Evolutionary conservation across 2,329 filamentous ascomycete species (phyloP).

Genomic region (Aspergillus sp.): DNA sequence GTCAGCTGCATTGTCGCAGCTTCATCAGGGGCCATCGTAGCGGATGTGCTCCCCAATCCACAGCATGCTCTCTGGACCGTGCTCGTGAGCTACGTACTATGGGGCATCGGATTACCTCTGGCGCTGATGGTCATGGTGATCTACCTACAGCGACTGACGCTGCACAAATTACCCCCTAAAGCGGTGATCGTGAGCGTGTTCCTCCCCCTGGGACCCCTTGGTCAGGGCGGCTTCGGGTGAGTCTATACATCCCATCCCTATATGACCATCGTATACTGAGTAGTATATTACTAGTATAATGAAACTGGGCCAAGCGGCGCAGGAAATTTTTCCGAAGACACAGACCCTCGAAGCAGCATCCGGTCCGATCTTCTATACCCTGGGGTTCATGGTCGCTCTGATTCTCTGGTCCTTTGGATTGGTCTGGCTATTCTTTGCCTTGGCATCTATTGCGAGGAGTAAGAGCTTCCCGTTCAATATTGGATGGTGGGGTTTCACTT

Average conservation of each 20-base stretch:
- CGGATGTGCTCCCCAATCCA: constrained; percentile 57
- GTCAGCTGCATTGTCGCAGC: constrained; percentile 68
- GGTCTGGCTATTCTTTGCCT: constrained; percentile 44
- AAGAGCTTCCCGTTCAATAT: constrained; percentile 60
- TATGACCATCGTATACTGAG: neutral
- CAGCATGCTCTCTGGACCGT: constrained; percentile 64
- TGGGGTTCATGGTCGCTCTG: constrained; percentile 40
- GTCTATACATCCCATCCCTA: constrained; percentile 5
- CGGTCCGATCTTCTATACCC: constrained; percentile 35
- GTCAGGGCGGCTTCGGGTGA: constrained; percentile 63
- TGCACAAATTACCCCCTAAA: constrained; percentile 68
- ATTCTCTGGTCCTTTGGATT: constrained; percentile 45
- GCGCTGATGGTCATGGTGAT: constrained; percentile 66
- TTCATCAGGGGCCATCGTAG: constrained; percentile 64
- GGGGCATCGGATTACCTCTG: constrained; percentile 65
- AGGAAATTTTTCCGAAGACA: constrained; percentile 36
- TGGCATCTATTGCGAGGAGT: constrained; percentile 35
- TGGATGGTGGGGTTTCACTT: constrained; percentile 65
- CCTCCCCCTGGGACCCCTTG: constrained; percentile 66
- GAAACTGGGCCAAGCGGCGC: constrained; percentile 53
- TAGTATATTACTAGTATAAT: constrained; percentile 38
- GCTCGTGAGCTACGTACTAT: constrained; percentile 67
- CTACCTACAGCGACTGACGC: constrained; percentile 68
- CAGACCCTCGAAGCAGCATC: constrained; percentile 32
- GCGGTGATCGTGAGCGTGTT: constrained; percentile 70